A percentile compares a stretch with the other conserved stretches of the same genome.
These are phyloP conservation scores for Fusarium cyanostomum DNA, from an alignment of 2,329 filamentous ascomycete genomes.

Conservation along the genomic window DNA sequence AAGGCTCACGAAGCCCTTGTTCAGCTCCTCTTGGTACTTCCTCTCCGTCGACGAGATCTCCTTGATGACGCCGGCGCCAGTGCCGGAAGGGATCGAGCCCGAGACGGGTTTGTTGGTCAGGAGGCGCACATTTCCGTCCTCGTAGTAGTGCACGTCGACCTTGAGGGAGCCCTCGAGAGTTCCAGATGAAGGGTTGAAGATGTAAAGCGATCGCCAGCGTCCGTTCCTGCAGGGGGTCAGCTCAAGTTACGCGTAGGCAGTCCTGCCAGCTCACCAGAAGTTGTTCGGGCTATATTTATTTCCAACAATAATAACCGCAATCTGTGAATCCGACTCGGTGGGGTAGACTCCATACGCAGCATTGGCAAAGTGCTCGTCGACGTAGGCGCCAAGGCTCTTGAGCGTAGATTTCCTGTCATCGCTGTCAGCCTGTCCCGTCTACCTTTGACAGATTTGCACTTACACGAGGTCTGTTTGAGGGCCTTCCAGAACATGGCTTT, in stretches of 20 bases:
- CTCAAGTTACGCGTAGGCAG: background rate
- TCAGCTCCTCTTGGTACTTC: conserved; percentile 96
- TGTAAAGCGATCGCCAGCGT: conserved; percentile 91
- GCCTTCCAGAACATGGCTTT: conserved; percentile 82
- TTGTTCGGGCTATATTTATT: conserved; percentile 99
- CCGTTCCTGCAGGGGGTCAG: conserved; percentile 75
- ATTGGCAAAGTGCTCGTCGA: conserved; percentile 87
- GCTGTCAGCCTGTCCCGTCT: conserved; percentile 32
- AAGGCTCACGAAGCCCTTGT: conserved; percentile 85
- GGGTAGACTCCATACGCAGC: conserved; percentile 86
- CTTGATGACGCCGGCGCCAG: conserved; percentile 75
- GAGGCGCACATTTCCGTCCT: conserved; percentile 96
- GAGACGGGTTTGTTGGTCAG: conserved; percentile 84
- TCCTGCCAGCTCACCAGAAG: conserved; percentile 76
- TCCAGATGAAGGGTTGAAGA: conserved; percentile 74
- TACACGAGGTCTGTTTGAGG: conserved; percentile 83
- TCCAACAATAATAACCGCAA: conserved; percentile 86
- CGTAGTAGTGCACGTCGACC: conserved; percentile 98
- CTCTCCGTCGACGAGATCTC: conserved; percentile 84
- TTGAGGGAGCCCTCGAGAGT: conserved; percentile 82
- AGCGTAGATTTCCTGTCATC: conserved; percentile 78
- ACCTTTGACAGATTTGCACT: conserved; percentile 41
- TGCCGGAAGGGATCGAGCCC: conserved; percentile 67
- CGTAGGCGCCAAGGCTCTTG: conserved; percentile 79
- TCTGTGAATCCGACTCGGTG: conserved; percentile 74